phyloP scores from a whole-genome alignment of 2,329 filamentous ascomycete genomes.

The Alternaria gaisen region DNA sequence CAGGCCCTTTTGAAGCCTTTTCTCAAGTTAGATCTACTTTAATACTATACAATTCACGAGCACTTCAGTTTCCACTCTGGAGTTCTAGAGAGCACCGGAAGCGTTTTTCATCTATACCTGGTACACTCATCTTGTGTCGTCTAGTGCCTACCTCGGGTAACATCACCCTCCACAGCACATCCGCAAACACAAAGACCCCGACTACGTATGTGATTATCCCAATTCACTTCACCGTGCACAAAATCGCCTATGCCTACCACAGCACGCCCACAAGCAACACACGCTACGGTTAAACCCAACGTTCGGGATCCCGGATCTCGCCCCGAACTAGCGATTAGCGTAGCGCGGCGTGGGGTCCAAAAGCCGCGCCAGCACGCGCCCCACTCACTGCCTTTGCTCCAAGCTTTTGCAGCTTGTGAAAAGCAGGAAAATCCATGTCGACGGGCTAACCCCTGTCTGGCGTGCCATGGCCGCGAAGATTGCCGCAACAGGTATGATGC shows the following conservation, averaged over 20 bases:
- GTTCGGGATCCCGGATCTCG: conserved; percentile 9
- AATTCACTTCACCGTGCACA: not conserved
- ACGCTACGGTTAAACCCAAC: conserved; percentile 7
- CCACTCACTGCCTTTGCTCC: not conserved
- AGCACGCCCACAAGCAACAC: not conserved
- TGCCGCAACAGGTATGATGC: conserved; percentile 14
- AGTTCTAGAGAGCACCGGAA: not conserved
- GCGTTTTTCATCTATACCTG: not conserved
- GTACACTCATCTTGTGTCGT: not conserved
- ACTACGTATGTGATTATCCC: not conserved
- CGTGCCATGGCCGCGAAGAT: conserved; percentile 11
- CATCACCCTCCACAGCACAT: not conserved
- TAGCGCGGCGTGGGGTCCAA: conserved; percentile 11
- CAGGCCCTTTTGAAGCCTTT: not conserved
- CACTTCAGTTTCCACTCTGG: not conserved
- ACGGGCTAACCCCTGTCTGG: conserved; percentile 9
- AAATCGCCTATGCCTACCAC: not conserved
- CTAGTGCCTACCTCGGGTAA: not conserved
- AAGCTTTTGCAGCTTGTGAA: not conserved
- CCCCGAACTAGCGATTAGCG: conserved; percentile 4
- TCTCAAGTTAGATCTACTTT: not conserved
- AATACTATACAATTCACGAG: not conserved
- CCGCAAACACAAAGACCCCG: not conserved
- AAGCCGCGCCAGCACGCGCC: conserved; percentile 2
- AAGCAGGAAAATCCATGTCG: not conserved